These are phyloP conservation scores for Forsythia suspensa DNA, from an alignment of 257 asterid genomes.

Conservation along the genomic window DNA sequence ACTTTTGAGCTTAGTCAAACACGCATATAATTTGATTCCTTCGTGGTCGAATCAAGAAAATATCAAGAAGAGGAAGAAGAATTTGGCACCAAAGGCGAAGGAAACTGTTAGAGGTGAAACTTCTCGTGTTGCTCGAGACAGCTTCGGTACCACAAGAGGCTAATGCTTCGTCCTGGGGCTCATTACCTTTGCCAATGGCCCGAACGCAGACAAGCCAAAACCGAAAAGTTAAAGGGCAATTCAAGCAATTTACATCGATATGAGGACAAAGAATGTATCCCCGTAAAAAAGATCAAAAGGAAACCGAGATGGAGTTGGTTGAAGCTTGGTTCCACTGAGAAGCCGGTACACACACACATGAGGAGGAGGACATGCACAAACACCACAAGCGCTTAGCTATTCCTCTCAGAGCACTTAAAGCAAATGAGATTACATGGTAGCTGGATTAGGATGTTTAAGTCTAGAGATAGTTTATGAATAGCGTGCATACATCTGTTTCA, in stretches of 20 bases:
- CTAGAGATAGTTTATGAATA: too few species aligned
- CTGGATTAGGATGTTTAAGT: background rate
- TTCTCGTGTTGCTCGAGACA: slow-evolving; percentile 34
- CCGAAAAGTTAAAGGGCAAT: slow-evolving; percentile 48
- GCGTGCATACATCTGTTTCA: too few species aligned
- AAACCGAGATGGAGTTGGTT: slow-evolving; percentile 40
- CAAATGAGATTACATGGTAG: slow-evolving; percentile 32
- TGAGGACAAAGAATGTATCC: slow-evolving; percentile 32
- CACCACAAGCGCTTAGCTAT: slow-evolving; percentile 38
- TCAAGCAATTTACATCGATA: slow-evolving; percentile 40
- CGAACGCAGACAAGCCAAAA: slow-evolving; percentile 44
- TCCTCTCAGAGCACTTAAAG: slow-evolving; percentile 31
- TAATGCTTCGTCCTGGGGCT: slow-evolving; percentile 33
- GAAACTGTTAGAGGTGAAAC: slow-evolving; percentile 34
- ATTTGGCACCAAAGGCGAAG: slow-evolving; percentile 39
- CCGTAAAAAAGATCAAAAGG: slow-evolving; percentile 65
- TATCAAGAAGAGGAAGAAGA: slow-evolving; percentile 57
- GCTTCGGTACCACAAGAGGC: slow-evolving; percentile 34
- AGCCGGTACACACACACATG: slow-evolving; percentile 23
- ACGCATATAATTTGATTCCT: background rate
- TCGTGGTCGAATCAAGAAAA: slow-evolving; percentile 54
- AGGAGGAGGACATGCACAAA: slow-evolving; percentile 43
- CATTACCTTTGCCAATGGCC: slow-evolving; percentile 31
- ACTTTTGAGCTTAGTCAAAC: too few species aligned
- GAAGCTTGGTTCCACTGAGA: slow-evolving; percentile 49